Evolutionary conservation across 2,329 filamentous ascomycete species (phyloP).

Genomic region (Dactylonectria macrodidyma): DNA sequence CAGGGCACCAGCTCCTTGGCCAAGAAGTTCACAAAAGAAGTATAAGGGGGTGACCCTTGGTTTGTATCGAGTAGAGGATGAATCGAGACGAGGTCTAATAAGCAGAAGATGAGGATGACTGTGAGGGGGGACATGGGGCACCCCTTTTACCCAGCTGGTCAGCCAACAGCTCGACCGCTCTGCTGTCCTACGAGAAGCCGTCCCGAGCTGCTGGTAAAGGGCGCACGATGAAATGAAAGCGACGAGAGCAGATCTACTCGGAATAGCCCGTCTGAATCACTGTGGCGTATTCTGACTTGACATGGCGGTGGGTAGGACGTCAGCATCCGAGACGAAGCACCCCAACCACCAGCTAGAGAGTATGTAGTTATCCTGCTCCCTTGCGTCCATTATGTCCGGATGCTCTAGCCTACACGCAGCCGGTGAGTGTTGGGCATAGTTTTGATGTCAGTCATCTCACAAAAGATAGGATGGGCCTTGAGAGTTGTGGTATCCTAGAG

Average conservation of each 20-base stretch:
- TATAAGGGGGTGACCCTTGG: not conserved
- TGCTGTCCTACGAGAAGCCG: conserved; percentile 37
- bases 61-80: not conserved
- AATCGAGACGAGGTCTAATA: not conserved
- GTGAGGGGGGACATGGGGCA: conserved; percentile 8
- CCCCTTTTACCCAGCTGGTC: conserved; percentile 34
- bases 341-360: not conserved
- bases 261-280: conserved; percentile 22
- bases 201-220: conserved; percentile 36
- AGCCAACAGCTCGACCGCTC: conserved; percentile 9
- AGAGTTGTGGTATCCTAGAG: not conserved
- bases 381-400: not conserved
- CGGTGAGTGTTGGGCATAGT: not conserved
- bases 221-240: conserved; percentile 25
- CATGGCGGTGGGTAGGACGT: conserved; percentile 22
- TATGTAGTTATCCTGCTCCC: conserved; percentile 4
- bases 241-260: conserved; percentile 26
- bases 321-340: conserved; percentile 17
- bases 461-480: not conserved
- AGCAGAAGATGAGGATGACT: not conserved
- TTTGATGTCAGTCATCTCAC: not conserved
- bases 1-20: not conserved
- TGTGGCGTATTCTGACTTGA: conserved; percentile 36
- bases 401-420: not conserved
- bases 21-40: not conserved